These are phyloP conservation scores for Arthrobotrys sphaeroides DNA, from an alignment of 2,329 filamentous ascomycete species.

Conservation along the genomic window DNA sequence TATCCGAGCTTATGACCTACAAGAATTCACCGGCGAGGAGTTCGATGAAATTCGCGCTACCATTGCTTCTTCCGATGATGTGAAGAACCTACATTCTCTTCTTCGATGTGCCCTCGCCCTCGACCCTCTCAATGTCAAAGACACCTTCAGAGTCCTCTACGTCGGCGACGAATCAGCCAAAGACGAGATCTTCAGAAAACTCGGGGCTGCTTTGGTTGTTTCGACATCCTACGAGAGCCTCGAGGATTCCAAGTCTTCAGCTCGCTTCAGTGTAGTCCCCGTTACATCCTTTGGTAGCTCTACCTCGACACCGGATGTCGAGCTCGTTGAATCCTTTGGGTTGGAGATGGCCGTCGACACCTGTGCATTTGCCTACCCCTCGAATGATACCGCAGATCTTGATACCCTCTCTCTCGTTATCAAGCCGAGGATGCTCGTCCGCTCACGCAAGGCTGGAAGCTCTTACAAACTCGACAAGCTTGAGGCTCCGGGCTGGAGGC, in stretches of 20 bases:
- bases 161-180: constrained; percentile 62
- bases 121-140: constrained; percentile 63
- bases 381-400: not conserved
- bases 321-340: constrained; percentile 66
- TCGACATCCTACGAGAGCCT: constrained; percentile 57
- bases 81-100: constrained; percentile 26
- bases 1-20: constrained; percentile 14
- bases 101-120: constrained; percentile 62
- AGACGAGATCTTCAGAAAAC: constrained; percentile 59
- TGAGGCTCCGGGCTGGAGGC: constrained; percentile 63
- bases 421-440: constrained; percentile 45
- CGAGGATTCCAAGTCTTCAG: constrained; percentile 60
- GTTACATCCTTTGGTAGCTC: constrained; percentile 65
- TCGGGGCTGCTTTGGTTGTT: constrained; percentile 63
- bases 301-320: constrained; percentile 64
- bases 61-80: not conserved
- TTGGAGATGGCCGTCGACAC: constrained; percentile 67
- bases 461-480: constrained; percentile 60
- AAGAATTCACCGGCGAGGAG: constrained; percentile 30
- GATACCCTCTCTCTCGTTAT: constrained; percentile 31
- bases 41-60: constrained; percentile 17
- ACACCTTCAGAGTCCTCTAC: constrained; percentile 66
- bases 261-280: constrained; percentile 66
- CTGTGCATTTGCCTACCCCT: constrained; percentile 62
- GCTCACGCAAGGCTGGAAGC: constrained; percentile 54